Base-by-base conservation (phyloP, 352 stramenopile species). In the Plasmopara viticola region DNA sequence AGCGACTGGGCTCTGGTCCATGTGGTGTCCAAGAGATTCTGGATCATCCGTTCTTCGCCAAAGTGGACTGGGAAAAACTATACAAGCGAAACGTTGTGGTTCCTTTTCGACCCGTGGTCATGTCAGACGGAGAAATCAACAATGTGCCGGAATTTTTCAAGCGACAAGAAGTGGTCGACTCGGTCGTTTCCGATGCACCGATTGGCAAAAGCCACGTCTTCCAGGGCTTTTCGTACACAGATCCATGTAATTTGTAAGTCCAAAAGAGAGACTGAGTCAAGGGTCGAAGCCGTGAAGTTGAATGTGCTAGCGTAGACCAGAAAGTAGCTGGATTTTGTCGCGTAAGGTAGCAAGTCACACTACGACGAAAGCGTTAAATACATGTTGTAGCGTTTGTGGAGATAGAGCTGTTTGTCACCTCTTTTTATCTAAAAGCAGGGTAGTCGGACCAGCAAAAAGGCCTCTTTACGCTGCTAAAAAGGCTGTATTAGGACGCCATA, bases 111-210 rank as follows among this genome's bases (percentile, higher is more conserved):
- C 82, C 82, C 9, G 66, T 82, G 29, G 74, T 87, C 47, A 82
- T 76, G 50, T 75, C 74, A n/a, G 73, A 84, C 40, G 79, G 76
- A 15, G 79, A 90, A 46, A 62, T 86, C 37, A 87, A 65, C 51
- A 88, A 88, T 34, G 78, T 91, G 42, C 80, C 80, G 29, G 78
- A 87, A 48, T 86, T 91, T 53, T 91, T 91, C 60, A 86, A 87
- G 56, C 78, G 74, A 39, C 78, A 91, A 38, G 73, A 91, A 44
- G 78, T 86, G 1, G 47, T 84, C 37, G 80, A 91, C 69, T 89
- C 78, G 38, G 70, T 83, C 14, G 76, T 79, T 2, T 64, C 55
- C 12, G 68, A 83, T 34, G 74, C 69, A 6, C 74, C 76, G 9
- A 78, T 85, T 29, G 73, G 65, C 51, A 84, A 84, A 49, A 76